A percentile compares a stretch with the other conserved stretches of the same genome.
Conservation (phyloP, 176 grass and related monocot species). For the Tillandsia leiboldiana region DNA sequence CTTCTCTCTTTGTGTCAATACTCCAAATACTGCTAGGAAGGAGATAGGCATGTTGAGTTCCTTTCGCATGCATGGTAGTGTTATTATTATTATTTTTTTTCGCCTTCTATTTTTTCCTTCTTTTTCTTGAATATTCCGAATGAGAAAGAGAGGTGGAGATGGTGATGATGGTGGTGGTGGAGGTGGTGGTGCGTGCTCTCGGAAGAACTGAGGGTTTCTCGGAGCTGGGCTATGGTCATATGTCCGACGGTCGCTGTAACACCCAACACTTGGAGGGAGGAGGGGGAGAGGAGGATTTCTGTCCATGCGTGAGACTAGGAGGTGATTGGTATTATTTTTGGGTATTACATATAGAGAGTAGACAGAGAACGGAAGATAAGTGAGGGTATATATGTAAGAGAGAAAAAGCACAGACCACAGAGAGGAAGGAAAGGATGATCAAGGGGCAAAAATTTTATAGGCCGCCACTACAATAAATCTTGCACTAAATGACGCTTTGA, state of each 20-base stretch:
- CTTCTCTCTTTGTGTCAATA: too few relatives aligned
- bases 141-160: background rate
- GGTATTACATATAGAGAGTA: background rate
- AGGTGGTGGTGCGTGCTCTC: background rate
- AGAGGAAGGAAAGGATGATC: too few relatives aligned
- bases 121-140: background rate
- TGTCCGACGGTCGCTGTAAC: background rate
- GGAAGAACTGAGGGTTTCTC: background rate
- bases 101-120: background rate
- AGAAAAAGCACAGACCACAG: too few relatives aligned
- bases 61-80: background rate
- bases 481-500: too few relatives aligned
- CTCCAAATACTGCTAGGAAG: too few relatives aligned
- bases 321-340: background rate
- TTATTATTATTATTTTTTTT: background rate
- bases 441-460: too few relatives aligned
- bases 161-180: background rate
- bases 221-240: background rate
- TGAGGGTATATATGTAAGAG: too few relatives aligned
- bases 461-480: too few relatives aligned
- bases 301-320: background rate
- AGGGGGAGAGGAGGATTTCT: background rate
- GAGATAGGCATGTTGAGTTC: too few relatives aligned
- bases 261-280: background rate
- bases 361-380: too few relatives aligned